Conservation (phyloP, 495 filamentous ascomycete species). For the Jackrogersella minutella region DNA sequence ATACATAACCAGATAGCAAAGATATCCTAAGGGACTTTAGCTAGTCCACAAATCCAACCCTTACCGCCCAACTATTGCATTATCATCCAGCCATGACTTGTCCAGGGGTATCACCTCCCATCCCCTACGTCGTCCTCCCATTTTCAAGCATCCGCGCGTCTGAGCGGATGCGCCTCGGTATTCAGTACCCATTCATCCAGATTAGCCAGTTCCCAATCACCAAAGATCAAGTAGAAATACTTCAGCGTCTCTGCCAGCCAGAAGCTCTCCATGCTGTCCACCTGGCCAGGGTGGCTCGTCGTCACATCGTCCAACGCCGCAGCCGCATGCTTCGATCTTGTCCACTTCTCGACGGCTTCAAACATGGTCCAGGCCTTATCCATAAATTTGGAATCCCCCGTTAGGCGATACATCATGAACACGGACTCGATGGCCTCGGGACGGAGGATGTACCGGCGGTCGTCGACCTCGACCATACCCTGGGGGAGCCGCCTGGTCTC, state of each 20-base stretch:
- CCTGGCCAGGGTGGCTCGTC: constrained; percentile 34
- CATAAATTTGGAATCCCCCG: constrained; percentile 60
- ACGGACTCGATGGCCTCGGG: constrained; percentile 72
- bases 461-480: constrained; percentile 66
- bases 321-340: constrained; percentile 40
- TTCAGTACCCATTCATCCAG: constrained; percentile 66
- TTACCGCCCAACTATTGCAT: background rate
- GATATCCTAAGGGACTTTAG: background rate
- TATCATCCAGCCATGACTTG: constrained; percentile 6
- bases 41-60: background rate
- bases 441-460: constrained; percentile 72
- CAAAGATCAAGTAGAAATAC: constrained; percentile 87
- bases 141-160: constrained; percentile 51
- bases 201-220: constrained; percentile 71
- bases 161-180: constrained; percentile 81
- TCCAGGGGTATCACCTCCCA: constrained; percentile 22
- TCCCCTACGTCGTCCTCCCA: constrained; percentile 3
- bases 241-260: constrained; percentile 79
- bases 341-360: constrained; percentile 42
- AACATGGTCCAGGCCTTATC: constrained; percentile 74
- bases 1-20: background rate
- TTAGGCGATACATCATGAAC: constrained; percentile 68
- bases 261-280: constrained; percentile 62
- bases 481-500: constrained; percentile 57
- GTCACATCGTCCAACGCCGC: constrained; percentile 46